Evolutionary conservation across 495 filamentous ascomycete species (phyloP), one percentile per base, ranked within the genome.

Genomic region (Cryomyces antarcticus): DNA sequence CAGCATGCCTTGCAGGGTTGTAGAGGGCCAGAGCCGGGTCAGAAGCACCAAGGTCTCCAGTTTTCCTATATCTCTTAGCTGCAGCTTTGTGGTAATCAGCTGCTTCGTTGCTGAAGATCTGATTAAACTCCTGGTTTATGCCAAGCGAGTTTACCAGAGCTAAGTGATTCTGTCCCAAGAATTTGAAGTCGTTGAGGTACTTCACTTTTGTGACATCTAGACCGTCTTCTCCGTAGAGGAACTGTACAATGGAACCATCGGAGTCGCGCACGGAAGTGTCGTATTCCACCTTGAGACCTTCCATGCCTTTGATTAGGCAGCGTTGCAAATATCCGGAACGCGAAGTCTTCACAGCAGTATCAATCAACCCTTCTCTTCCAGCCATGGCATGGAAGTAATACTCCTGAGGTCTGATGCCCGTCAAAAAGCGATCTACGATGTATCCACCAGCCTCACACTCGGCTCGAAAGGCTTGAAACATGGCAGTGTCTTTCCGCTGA

Each of bases 361-460:
- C 92, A 62, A 99, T 96, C 51, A 99, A 67, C 66, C 92, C 92
- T 67, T 99, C 92, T 61, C 92, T 75, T 56, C 92, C 92, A 52
- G 88, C 88, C 92, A 99, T 99, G 56, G 88, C 82, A 73, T 99
- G 92, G 72, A 99, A 99, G 62, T 83, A 99, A 60, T 92, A 96
- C 58, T 96, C 92, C 57, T 99, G 92, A 28, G 92, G 92, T 44
- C 88, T 77, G 45, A 99, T 82, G 43, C 92, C 92, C 11, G 92
- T 96, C 71, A 99, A 82, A 72, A 96, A 99, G 57, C 92, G 86
- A 58, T 93, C 78, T 30, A 78, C 78, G 42, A 99, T 78, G 57
- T 94, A 99, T 29, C 92, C 92, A 49, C 89, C 92, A 30, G 92
- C 89, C 89, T 69, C 4, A 93, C 72, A 48, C 81, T 75, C 3